These are phyloP conservation scores for Plenodomus lindquistii DNA, from an alignment of 2,329 filamentous ascomycete genomes.

Conservation along the genomic window DNA sequence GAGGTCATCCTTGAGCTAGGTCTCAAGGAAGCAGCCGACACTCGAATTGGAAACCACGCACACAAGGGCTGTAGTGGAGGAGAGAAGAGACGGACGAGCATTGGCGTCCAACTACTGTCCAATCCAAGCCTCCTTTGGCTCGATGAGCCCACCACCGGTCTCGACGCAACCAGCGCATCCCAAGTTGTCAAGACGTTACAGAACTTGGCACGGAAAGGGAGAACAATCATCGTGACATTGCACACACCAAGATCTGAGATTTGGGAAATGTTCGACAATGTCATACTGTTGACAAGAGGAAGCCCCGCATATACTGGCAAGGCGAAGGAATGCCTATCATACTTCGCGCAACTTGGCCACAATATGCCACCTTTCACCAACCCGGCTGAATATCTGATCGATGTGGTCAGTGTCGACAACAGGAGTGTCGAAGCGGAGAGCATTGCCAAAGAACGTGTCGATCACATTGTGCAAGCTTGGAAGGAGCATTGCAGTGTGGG, in stretches of 20 bases:
- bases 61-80: slow-evolving; percentile 79
- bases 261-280: slow-evolving; percentile 74
- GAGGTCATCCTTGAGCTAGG: slow-evolving; percentile 77
- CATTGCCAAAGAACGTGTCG: slow-evolving; percentile 62
- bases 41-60: slow-evolving; percentile 69
- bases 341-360: slow-evolving; percentile 66
- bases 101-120: slow-evolving; percentile 77
- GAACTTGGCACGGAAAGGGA: slow-evolving; percentile 66
- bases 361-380: slow-evolving; percentile 73
- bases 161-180: slow-evolving; percentile 77
- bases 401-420: slow-evolving; percentile 74
- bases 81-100: slow-evolving; percentile 75
- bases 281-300: slow-evolving; percentile 70
- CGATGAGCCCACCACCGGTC: slow-evolving; percentile 77
- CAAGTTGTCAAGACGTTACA: slow-evolving; percentile 74
- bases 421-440: slow-evolving; percentile 68
- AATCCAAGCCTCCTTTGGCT: slow-evolving; percentile 79
- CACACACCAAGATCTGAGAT: slow-evolving; percentile 80
- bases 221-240: slow-evolving; percentile 74
- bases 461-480: slow-evolving; percentile 67
- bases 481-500: slow-evolving; percentile 25
- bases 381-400: slow-evolving; percentile 75
- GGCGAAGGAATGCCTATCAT: slow-evolving; percentile 61
- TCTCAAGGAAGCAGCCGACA: slow-evolving; percentile 76
- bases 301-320: slow-evolving; percentile 70